phyloP scores from a whole-genome alignment of 1,139 yeast species.

The Taphrina sp. region DNA sequence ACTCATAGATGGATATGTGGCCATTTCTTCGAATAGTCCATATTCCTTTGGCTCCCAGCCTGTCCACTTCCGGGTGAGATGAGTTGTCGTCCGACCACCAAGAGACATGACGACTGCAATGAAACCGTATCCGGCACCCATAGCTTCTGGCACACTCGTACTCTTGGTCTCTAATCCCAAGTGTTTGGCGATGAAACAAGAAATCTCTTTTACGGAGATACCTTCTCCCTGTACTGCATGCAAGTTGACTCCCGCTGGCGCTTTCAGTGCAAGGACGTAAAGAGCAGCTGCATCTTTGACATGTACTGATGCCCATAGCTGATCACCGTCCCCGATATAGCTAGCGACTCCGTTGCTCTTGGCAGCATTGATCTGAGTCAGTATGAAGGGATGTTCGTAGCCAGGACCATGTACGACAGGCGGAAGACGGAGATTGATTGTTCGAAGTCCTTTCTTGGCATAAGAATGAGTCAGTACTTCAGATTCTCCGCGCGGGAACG shows the following conservation, averaged over 20 bases:
- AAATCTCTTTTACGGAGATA: background rate
- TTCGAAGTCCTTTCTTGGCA: background rate
- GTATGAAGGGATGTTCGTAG: background rate
- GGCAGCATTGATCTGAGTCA: background rate
- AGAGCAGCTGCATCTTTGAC: slow-evolving; percentile 3
- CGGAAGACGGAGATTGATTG: background rate
- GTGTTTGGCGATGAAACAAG: background rate
- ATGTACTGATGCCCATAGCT: background rate
- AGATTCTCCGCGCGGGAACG: background rate
- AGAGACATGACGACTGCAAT: background rate
- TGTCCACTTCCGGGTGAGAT: background rate
- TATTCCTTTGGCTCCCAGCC: background rate
- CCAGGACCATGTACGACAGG: background rate
- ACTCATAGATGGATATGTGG: background rate
- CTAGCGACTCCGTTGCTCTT: background rate
- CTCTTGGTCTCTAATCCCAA: background rate
- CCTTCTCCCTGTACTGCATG: background rate
- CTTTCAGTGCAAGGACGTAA: slow-evolving; percentile 4
- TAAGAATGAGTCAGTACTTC: background rate
- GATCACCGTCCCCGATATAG: background rate
- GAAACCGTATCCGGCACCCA: slow-evolving; percentile 2
- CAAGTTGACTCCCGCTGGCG: slow-evolving; percentile 3
- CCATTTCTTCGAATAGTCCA: background rate
- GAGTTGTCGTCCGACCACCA: background rate
- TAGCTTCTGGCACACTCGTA: background rate